These are phyloP conservation scores for Vanderwaltozyma tropicalis DNA, from an alignment of 805 yeast genomes.

Conservation along the genomic window DNA sequence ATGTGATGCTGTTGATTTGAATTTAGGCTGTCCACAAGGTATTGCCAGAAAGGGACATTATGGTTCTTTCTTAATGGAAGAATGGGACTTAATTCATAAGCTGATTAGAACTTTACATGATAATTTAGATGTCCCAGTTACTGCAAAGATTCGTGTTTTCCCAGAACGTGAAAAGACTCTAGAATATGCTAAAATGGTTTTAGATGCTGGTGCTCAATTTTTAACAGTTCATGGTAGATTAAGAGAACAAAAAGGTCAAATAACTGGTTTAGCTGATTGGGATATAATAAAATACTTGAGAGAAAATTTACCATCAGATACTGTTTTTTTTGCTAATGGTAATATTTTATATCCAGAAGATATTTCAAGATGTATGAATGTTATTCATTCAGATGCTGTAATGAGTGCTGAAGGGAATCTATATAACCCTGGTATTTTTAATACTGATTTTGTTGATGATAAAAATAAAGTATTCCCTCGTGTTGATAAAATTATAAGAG, in stretches of 20 bases:
- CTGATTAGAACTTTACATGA: conserved; percentile 66
- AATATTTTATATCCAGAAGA: conserved; percentile 88
- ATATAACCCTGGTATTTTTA: conserved; percentile 85
- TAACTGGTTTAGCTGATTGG: conserved; percentile 96
- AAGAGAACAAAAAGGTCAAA: conserved; percentile 95
- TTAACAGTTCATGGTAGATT: conserved; percentile 92
- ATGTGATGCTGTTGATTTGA: conserved; percentile 94
- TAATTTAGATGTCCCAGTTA: conserved; percentile 74
- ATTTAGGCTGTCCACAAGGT: conserved; percentile 97
- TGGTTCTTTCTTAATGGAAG: conserved; percentile 95
- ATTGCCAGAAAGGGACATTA: conserved; percentile 91
- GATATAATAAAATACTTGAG: conserved; percentile 58
- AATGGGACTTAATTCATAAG: conserved; percentile 73
- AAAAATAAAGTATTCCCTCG: conserved; percentile 67
- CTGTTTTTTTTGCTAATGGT: conserved; percentile 91
- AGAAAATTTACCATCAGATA: conserved; percentile 65
- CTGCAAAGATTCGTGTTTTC: conserved; percentile 88
- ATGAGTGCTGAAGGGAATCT: conserved; percentile 97
- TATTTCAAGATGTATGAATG: conserved; percentile 53
- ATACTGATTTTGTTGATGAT: conserved; percentile 31
- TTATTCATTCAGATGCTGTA: conserved; percentile 72
- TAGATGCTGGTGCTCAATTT: conserved; percentile 91
- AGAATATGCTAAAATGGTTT: conserved; percentile 78
- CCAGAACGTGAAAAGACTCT: conserved; percentile 76
- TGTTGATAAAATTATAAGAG: conserved; percentile 72